Conservation (phyloP, 768 basidiomycete genomes). For the Roridomyces roridus region DNA sequence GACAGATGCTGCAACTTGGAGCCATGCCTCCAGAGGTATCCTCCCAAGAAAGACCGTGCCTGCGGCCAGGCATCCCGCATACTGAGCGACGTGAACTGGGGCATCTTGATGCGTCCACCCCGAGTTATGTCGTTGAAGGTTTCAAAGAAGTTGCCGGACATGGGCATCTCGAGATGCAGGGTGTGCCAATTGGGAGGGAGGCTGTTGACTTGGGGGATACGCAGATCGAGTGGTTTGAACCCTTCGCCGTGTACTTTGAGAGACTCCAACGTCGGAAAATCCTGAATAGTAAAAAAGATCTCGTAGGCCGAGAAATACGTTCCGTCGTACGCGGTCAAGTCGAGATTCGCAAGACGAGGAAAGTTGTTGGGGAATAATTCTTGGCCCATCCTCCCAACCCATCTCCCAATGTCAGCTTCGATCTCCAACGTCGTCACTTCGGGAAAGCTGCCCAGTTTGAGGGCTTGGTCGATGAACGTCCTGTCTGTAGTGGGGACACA, state of each 20-base stretch:
- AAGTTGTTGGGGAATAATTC: neutral
- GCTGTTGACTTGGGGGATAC: neutral
- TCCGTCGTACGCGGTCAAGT: neutral
- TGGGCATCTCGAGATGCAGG: neutral
- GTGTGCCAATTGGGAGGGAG: neutral
- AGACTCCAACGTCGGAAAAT: neutral
- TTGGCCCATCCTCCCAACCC: neutral
- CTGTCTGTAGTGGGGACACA: neutral
- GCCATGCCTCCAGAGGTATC: neutral
- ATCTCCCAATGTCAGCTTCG: neutral
- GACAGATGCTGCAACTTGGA: neutral
- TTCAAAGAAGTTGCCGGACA: conserved; percentile 1
- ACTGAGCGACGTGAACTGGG: neutral
- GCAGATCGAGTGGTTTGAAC: neutral
- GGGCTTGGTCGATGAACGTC: neutral
- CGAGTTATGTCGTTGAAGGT: neutral
- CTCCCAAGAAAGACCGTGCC: neutral
- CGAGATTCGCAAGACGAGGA: neutral
- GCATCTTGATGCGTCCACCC: neutral
- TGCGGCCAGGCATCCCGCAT: conserved; percentile 7
- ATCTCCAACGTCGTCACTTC: neutral
- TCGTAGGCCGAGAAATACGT: neutral
- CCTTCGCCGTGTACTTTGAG: neutral
- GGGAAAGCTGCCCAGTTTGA: neutral
- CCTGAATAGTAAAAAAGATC: neutral